Evolutionary conservation across 2,329 filamentous ascomycete species (phyloP).

Genomic region (Fusarium ambrosium): DNA sequence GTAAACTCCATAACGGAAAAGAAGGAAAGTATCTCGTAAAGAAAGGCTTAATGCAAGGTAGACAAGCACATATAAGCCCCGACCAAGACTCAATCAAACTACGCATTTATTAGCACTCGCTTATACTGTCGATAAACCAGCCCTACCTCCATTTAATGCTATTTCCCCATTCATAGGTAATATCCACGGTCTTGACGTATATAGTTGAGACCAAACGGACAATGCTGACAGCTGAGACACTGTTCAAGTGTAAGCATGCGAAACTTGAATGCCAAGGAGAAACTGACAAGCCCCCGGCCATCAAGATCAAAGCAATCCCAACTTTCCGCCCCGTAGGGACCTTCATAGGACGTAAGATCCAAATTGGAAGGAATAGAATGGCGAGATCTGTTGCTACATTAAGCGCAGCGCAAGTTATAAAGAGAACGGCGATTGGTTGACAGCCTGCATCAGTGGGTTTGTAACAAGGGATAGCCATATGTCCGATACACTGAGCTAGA

Average conservation of each 20-base stretch:
- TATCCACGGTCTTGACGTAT: not conserved
- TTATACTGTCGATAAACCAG: not conserved
- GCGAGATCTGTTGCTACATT: conserved; percentile 12
- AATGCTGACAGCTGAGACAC: conserved; percentile 15
- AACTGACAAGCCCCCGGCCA: conserved; percentile 26
- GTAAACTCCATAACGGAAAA: not conserved
- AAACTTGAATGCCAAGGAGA: not conserved
- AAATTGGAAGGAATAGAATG: conserved; percentile 17
- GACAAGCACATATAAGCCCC: conserved; percentile 23
- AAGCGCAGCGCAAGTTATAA: not conserved
- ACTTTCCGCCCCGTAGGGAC: conserved; percentile 1
- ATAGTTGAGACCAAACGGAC: conserved; percentile 3
- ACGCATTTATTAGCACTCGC: not conserved
- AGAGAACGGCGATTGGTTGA: not conserved
- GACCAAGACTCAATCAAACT: conserved; percentile 23
- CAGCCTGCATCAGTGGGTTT: not conserved
- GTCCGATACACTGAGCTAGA: not conserved
- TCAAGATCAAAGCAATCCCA: conserved; percentile 13
- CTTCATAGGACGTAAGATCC: conserved; percentile 20
- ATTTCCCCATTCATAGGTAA: not conserved
- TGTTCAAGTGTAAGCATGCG: not conserved
- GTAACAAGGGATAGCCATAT: not conserved
- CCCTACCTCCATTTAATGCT: conserved; percentile 17
- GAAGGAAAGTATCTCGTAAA: not conserved
- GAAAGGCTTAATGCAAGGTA: conserved; percentile 20